Base-by-base conservation (phyloP, 306 rosid genomes). In the Gastrolobium villosum region DNA sequence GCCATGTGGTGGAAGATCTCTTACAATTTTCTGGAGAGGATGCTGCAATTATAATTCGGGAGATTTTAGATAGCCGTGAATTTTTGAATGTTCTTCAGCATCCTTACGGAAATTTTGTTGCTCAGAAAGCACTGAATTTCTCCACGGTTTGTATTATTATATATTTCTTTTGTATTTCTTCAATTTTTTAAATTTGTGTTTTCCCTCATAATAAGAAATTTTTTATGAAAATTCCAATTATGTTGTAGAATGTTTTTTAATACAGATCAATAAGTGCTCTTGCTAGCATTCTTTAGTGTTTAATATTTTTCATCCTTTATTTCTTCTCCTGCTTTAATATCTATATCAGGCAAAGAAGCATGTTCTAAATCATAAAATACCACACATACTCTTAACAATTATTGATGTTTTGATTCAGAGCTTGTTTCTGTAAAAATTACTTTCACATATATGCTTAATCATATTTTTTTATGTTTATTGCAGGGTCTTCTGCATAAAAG, bases 1-100 rank as follows among this genome's bases (percentile, higher is more conserved):
- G 92, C 71, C 79, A 89, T 65, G 90, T 91, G 6, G 85, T 89
- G 4, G 84, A 89, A 75, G 9, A 10, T 45, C 71, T 76, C 52
- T 9, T 89, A 20, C 9, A 2, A 62, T 68, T 1, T 40, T 50
- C 72, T 5, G 30, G 48, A 7, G 7, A 9, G 0, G 3, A 7
- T 43, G 79, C 13, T 30, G 6, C 11, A 1, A 2, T 9, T 4
- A 78, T 89, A 54, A 32, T 76, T 26, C 0, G 0, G 1, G 89
- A 91, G 75, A 15, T 91, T 2, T 65, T 82, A 11, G 0, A n/a
- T 0, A 76, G 80, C 34, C 37, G 6, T 0, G 5, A 56, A 0
- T 87, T 89, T 60, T 1, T 83, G 7, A 2, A 28, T 7, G 30
- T 89, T 72, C 39, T 78, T 55, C 84, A 61, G 32, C 52, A 89